Evolutionary conservation across 2,329 filamentous ascomycete species (phyloP).

Genomic region (Fusarium sp.): DNA sequence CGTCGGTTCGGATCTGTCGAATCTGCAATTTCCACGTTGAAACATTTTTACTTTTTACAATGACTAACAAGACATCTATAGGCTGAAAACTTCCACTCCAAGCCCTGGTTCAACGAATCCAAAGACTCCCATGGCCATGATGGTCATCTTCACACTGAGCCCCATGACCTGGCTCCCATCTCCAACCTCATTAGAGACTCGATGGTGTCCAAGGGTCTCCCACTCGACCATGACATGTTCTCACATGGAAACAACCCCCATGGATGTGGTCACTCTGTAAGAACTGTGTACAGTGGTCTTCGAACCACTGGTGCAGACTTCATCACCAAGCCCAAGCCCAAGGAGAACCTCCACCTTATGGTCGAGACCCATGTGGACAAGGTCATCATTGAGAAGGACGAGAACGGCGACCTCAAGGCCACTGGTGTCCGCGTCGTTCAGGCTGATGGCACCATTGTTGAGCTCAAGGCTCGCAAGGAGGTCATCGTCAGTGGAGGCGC

Average conservation of each 20-base stretch:
- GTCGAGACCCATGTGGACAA: conserved; percentile 64
- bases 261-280: conserved; percentile 66
- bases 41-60: background rate
- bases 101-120: conserved; percentile 67
- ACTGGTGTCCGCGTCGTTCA: conserved; percentile 57
- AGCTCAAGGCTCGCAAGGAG: conserved; percentile 53
- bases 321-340: conserved; percentile 53
- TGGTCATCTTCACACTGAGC: conserved; percentile 67
- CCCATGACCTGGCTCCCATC: conserved; percentile 69
- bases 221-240: conserved; percentile 70
- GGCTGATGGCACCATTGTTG: conserved; percentile 55
- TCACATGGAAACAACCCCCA: conserved; percentile 61
- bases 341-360: conserved; percentile 60
- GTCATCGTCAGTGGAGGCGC: conserved; percentile 59
- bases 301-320: conserved; percentile 67
- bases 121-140: conserved; percentile 60
- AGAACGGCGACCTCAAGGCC: conserved; percentile 54
- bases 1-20: background rate
- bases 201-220: conserved; percentile 64
- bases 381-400: conserved; percentile 57
- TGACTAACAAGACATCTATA: conserved; percentile 22
- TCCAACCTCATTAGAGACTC: conserved; percentile 66
- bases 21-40: background rate
- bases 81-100: conserved; percentile 69
- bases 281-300: conserved; percentile 64